Evolutionary conservation across 2,329 filamentous ascomycete genomes (phyloP), one percentile per base, ranked within the genome.

Genomic region (Arthrobotrys entomopaga): DNA sequence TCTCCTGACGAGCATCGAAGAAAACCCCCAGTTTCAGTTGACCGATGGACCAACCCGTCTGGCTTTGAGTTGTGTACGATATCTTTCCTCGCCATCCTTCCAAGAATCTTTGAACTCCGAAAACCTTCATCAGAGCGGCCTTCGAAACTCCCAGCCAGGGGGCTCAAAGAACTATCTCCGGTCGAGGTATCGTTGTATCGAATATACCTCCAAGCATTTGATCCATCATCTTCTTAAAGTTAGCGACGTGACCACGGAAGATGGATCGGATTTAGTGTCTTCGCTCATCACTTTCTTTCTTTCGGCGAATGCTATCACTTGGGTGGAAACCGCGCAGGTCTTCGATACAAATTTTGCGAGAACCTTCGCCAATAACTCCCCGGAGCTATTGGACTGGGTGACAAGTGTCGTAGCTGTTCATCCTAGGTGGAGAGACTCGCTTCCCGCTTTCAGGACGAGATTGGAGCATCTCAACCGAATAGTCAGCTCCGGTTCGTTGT

Each of bases 21-120:
- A 75, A 22, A 69, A 65, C 24, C 71, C 71, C 0, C 71, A 70
- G n/a, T 75, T 70, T 38, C 71, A 75, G 52, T 63, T 75, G 15
- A 75, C 71, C 15, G 71, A 75, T 46, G 71, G 71, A 0, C 71
- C 71, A 1, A 70, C 65, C 2, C 60, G 71, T n/a, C 16, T 75
- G n/a, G 71, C 71, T 0, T 34, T 75, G 19, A 69, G 65, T 13
- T 70, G 64, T 19, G 65, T 70, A 26, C 71, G 64, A 7, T 75
- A 75, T 43, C 26, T 75, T 8, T 75, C 71, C 4, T 75, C 71
- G 8, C 48, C 71, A 4, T 69, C 56, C 10, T 75, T 75, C 59
- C 65, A 69, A 15, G 65, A 69, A 20, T 70, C 71, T 20, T 24
- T 75, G 8, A 60, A 59, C 43, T 69, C 71, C 13, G 71, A 75